Percentiles rank a stretch among this genome's conserved stretches.
phyloP scores from a whole-genome alignment of 257 asterid genomes.

The Eucommia ulmoides region DNA sequence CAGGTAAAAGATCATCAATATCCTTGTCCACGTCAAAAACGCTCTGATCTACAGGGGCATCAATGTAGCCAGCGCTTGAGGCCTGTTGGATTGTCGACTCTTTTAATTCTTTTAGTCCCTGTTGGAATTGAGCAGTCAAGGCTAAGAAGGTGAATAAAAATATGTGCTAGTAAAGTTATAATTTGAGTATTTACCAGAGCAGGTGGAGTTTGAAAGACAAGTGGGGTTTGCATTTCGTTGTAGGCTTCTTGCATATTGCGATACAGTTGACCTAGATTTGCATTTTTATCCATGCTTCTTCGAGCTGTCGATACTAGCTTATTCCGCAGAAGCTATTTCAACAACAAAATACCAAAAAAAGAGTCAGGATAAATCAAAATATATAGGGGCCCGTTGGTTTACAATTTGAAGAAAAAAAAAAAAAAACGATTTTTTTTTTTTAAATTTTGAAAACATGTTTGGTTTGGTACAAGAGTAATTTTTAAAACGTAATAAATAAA shows the following conservation, averaged over 20 bases:
- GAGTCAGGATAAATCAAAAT: no score
- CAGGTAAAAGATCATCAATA: constrained; percentile 76
- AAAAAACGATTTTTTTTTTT: no score
- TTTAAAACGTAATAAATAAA: no score
- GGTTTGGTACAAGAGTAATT: no score
- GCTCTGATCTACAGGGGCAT: constrained; percentile 68
- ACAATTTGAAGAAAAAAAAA: not conserved
- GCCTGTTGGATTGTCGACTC: constrained; percentile 70
- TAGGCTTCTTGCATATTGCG: constrained; percentile 77
- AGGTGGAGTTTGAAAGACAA: constrained; percentile 67
- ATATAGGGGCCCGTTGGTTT: no score
- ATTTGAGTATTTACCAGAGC: constrained; percentile 33
- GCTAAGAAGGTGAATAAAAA: not conserved
- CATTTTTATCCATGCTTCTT: constrained; percentile 48
- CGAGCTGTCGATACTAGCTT: constrained; percentile 77
- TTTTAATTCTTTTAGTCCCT: constrained; percentile 86
- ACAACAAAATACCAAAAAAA: constrained; percentile 4
- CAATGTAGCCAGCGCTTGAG: constrained; percentile 61
- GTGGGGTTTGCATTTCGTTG: constrained; percentile 87
- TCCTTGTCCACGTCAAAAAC: constrained; percentile 85
- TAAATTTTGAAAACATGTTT: no score
- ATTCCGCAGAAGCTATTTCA: constrained; percentile 78
- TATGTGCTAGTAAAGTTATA: not conserved
- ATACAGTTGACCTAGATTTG: constrained; percentile 68
- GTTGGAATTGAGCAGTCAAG: not conserved